These are phyloP conservation scores for Collybia sp. DNA, from an alignment of 768 basidiomycete genomes.

Conservation along the genomic window DNA sequence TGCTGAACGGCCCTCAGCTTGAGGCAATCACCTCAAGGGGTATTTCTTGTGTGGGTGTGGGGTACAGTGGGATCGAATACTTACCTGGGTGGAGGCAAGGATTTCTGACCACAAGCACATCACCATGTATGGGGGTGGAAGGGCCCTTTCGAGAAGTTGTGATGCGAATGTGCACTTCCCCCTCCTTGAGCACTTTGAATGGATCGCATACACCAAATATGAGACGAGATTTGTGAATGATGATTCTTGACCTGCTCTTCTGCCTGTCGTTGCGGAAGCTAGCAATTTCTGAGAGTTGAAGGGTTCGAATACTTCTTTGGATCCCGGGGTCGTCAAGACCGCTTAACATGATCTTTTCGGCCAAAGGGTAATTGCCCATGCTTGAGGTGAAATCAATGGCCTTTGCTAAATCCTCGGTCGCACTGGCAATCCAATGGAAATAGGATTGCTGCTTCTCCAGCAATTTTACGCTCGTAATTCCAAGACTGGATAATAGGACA, in stretches of 20 bases:
- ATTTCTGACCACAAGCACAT: slow-evolving; percentile 63
- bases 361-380: slow-evolving; percentile 40
- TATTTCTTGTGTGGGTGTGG: not conserved
- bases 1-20: slow-evolving; percentile 58
- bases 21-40: slow-evolving; percentile 48
- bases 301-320: slow-evolving; percentile 30
- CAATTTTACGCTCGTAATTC: slow-evolving; percentile 49
- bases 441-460: slow-evolving; percentile 53
- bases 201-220: slow-evolving; percentile 70
- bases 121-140: slow-evolving; percentile 51
- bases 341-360: slow-evolving; percentile 48
- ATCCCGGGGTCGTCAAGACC: slow-evolving; percentile 45
- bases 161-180: slow-evolving; percentile 60
- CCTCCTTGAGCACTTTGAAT: slow-evolving; percentile 54
- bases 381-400: slow-evolving; percentile 57
- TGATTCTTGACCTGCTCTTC: slow-evolving; percentile 51
- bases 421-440: slow-evolving; percentile 52
- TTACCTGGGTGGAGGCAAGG: slow-evolving; percentile 66
- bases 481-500: slow-evolving; percentile 59
- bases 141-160: slow-evolving; percentile 45
- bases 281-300: slow-evolving; percentile 47
- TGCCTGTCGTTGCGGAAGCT: slow-evolving; percentile 46
- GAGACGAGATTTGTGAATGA: slow-evolving; percentile 57
- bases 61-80: slow-evolving; percentile 4
- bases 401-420: slow-evolving; percentile 38